Evolutionary conservation across 768 basidiomycete species (phyloP), one percentile per base, ranked within the genome.

Genomic region (Rhizopogon vinicolor): DNA sequence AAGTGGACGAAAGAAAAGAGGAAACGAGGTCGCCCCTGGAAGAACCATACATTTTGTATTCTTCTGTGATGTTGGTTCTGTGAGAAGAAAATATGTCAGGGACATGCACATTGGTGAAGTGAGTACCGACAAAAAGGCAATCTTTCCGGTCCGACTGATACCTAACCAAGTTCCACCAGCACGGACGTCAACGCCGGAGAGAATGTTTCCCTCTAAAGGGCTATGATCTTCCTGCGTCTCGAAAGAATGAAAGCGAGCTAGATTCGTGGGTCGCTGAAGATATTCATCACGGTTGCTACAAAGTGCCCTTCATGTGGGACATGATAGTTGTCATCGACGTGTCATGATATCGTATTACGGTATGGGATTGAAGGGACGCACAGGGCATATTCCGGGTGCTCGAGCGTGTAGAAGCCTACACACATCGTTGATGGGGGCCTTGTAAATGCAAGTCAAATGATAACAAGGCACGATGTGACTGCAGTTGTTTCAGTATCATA

Each of bases 101-200:
- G 61, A 42, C 39, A 41, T 41, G 39, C 55, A 48, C 13, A 29
- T 44, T 10, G 46, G 56, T 55, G 51, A 53, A 46, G 45, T 56
- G 31, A 41, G 51, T 45, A 69, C 90, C 70, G 69, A 91, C 91
- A 92, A 65, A 51, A 93, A 66, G 12, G 87, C 89, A 53, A 91
- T 71, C 60, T 79, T 79, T 22, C 91, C 91, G 56, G 77, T 58
- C 57, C 79, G 78, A 65, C 69, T 83, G 54, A 91, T 69, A 12
- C 91, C 91, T 63, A 91, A 78, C 91, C 91, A 93, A 37, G 90
- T 88, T 43, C 91, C 91, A 41, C 89, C 89, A 3, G 84, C 90
- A 46, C 73, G 73, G 19, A 75, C 64, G 70, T 93, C 91, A 60
- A 85, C 79, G 46, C 91, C 91, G 2, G 89, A 92, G 53, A 93